A percentile compares a stretch with the other conserved stretches of the same genome.
Evolutionary conservation across 495 filamentous ascomycete genomes (phyloP).

Genomic region (Physcia stellaris): DNA sequence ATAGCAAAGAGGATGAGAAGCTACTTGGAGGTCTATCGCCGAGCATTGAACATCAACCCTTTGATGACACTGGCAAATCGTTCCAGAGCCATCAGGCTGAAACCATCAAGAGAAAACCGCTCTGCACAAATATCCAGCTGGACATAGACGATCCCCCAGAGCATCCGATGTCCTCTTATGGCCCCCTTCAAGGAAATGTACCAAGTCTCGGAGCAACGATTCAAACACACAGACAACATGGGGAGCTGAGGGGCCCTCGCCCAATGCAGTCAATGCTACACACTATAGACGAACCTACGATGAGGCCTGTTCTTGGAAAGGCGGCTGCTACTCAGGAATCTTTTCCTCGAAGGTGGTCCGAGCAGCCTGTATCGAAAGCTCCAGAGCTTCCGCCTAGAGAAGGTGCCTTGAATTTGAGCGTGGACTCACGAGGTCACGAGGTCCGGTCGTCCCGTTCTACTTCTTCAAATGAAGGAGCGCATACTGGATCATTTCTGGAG

Average conservation of each 20-base stretch:
- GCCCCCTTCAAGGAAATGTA: not conserved
- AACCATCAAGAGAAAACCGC: slow-evolving; percentile 9
- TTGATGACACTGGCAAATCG: not conserved
- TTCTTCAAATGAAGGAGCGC: not conserved
- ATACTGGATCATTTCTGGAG: not conserved
- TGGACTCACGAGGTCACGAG: slow-evolving; percentile 10
- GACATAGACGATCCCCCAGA: not conserved
- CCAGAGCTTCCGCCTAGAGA: slow-evolving; percentile 22
- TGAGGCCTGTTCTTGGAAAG: slow-evolving; percentile 4
- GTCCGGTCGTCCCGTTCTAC: not conserved
- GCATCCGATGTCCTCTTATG: not conserved
- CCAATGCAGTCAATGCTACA: slow-evolving; percentile 7
- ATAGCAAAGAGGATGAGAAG: slow-evolving; percentile 46
- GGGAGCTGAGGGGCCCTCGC: slow-evolving; percentile 10
- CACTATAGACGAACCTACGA: not conserved
- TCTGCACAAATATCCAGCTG: not conserved
- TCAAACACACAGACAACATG: slow-evolving; percentile 55
- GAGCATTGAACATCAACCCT: not conserved
- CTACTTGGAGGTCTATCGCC: slow-evolving; percentile 19
- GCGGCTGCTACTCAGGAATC: no score
- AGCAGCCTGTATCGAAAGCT: slow-evolving; percentile 11
- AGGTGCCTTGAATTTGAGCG: no score
- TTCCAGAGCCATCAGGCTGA: not conserved
- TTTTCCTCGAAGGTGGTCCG: slow-evolving; percentile 8
- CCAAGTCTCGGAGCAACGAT: slow-evolving; percentile 31